A percentile compares a stretch with the other conserved stretches of the same genome.
These are phyloP conservation scores for Dorcoceras hygrometricum DNA, from an alignment of 257 asterid genomes.

Conservation along the genomic window DNA sequence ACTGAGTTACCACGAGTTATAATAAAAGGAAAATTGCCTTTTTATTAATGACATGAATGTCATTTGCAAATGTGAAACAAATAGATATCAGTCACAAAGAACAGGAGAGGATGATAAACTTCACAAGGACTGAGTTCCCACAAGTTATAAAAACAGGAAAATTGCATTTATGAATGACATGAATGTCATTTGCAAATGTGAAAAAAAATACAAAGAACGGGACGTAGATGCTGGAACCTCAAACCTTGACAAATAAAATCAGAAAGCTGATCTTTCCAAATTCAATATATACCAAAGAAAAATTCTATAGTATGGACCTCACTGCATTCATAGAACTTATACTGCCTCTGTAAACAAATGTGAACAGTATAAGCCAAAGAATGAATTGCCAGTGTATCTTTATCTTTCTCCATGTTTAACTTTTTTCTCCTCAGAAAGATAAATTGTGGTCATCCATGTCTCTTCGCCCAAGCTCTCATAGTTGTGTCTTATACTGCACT, in stretches of 20 bases:
- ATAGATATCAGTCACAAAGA: neutral
- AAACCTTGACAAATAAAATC: constrained; percentile 1
- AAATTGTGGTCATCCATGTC: neutral
- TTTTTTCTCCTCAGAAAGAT: neutral
- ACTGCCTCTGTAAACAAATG: constrained; percentile 1
- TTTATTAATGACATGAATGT: neutral
- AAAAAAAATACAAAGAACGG: no score
- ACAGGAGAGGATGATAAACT: no score
- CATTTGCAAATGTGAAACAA: neutral
- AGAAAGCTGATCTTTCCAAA: constrained; percentile 2
- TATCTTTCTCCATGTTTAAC: neutral
- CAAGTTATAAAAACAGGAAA: no score
- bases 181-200: no score
- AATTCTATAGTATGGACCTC: neutral
- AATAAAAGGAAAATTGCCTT: neutral
- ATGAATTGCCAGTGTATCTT: neutral
- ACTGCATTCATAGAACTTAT: neutral
- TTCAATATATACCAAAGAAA: neutral
- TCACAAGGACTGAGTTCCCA: no score
- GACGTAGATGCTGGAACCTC: neutral
- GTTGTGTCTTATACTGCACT: neutral
- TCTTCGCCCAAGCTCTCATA: neutral
- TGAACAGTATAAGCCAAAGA: neutral
- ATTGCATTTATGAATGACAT: no score
- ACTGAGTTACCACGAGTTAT: neutral